Conservation (phyloP, 371 early-diverging fungal genomes). For the Mucor velutinosus region DNA sequence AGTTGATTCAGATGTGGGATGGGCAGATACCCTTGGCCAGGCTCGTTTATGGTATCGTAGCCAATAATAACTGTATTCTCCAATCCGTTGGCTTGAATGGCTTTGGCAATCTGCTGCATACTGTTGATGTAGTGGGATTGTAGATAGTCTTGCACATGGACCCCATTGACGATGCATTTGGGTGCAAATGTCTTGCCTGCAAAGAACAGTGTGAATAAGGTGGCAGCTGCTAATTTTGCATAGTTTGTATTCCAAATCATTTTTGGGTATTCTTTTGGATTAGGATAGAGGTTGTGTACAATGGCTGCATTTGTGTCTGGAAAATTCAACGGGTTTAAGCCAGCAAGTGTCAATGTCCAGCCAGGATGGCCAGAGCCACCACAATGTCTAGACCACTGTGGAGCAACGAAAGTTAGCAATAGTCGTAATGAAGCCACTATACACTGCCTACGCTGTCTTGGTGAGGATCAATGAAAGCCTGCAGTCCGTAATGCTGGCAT, state of each 20-base stretch:
- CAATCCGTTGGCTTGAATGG: conserved; percentile 48
- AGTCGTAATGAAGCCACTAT: neutral
- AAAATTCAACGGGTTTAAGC: conserved; percentile 68
- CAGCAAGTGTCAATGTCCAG: conserved; percentile 81
- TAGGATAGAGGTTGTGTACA: conserved; percentile 74
- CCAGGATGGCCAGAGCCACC: conserved; percentile 90
- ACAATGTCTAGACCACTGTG: conserved; percentile 73
- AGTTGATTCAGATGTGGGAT: conserved; percentile 51
- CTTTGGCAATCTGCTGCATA: conserved; percentile 52
- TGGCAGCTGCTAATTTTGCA: conserved; percentile 77
- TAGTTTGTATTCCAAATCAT: conserved; percentile 94
- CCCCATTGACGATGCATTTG: conserved; percentile 49
- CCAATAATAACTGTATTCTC: conserved; percentile 68
- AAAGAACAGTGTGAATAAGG: conserved; percentile 85
- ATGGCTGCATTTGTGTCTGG: conserved; percentile 71
- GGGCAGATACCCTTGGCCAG: conserved; percentile 66
- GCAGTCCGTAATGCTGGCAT: conserved; percentile 68
- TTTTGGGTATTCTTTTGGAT: conserved; percentile 65
- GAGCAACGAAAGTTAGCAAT: neutral
- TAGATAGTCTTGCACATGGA: conserved; percentile 59
- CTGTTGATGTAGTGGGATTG: conserved; percentile 53
- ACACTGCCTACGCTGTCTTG: conserved; percentile 64
- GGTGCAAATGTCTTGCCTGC: conserved; percentile 80
- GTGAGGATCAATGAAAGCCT: conserved; percentile 84
- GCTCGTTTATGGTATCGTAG: conserved; percentile 79